These are phyloP conservation scores for Solanum virginianum DNA, from an alignment of 257 asterid genomes.

Conservation along the genomic window DNA sequence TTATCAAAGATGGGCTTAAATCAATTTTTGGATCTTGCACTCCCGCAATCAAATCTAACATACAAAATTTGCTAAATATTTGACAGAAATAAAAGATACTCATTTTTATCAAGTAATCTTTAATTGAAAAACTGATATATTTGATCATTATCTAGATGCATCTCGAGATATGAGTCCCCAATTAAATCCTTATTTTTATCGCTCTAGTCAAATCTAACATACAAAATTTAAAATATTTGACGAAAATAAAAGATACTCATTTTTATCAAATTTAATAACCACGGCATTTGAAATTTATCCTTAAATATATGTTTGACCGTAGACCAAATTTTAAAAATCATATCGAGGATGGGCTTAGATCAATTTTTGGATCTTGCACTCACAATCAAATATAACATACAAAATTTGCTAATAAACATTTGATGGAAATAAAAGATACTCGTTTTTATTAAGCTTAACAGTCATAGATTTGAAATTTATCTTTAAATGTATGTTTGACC, in stretches of 20 bases:
- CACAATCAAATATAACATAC: neutral
- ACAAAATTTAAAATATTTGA: neutral
- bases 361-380: neutral
- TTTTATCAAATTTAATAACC: neutral
- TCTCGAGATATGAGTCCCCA: neutral
- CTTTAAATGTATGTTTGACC: neutral
- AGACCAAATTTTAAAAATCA: neutral
- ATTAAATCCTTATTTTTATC: neutral
- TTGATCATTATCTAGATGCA: neutral
- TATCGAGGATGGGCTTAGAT: neutral
- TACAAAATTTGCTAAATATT: neutral
- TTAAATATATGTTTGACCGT: neutral
- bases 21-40: neutral
- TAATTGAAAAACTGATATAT: neutral
- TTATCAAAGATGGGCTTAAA: fast-evolving
- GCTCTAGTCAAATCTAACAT: neutral
- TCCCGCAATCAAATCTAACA: neutral
- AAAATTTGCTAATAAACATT: neutral
- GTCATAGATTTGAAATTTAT: neutral
- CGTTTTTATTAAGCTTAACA: neutral
- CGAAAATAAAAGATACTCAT: neutral
- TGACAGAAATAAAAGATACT: neutral
- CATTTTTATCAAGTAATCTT: neutral
- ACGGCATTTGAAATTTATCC: neutral
- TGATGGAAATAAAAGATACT: neutral